phyloP scores from a whole-genome alignment of 2,329 filamentous ascomycete species.

The Sporothrix euskadiensis region DNA sequence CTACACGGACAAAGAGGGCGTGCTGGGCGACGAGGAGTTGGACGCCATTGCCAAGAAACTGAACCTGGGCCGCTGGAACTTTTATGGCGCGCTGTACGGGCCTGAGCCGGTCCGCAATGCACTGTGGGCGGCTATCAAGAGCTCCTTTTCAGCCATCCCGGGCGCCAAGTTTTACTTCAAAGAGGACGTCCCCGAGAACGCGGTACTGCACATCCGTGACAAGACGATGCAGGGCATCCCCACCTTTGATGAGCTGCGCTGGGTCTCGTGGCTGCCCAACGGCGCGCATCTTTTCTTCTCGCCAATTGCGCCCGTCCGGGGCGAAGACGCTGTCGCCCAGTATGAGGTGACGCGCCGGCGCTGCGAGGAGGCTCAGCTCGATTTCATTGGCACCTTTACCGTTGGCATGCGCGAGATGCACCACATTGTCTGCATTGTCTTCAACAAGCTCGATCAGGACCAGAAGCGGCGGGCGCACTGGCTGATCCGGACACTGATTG shows the following conservation, averaged over 20 bases:
- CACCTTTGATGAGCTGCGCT: constrained; percentile 43
- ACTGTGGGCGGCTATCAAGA: constrained; percentile 45
- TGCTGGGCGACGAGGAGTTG: constrained; percentile 39
- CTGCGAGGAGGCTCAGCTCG: constrained; percentile 48
- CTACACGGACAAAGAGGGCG: constrained; percentile 14
- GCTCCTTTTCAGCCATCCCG: constrained; percentile 44
- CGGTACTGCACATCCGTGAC: constrained; percentile 43
- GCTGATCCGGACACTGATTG: constrained; percentile 42
- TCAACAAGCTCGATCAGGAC: constrained; percentile 43
- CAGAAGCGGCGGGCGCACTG: constrained; percentile 36
- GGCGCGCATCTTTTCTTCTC: constrained; percentile 52
- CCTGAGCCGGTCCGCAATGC: constrained; percentile 36
- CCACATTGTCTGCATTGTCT: constrained; percentile 53
- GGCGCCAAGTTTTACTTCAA: constrained; percentile 48
- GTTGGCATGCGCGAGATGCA: constrained; percentile 57
- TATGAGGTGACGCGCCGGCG: constrained; percentile 45
- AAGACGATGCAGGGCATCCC: constrained; percentile 41
- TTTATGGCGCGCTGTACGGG: constrained; percentile 51
- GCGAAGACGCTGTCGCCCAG: constrained; percentile 48
- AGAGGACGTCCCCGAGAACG: constrained; percentile 42
- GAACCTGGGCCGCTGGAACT: constrained; percentile 50
- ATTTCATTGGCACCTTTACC: constrained; percentile 53
- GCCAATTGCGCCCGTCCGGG: constrained; percentile 52
- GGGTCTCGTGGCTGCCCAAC: constrained; percentile 54
- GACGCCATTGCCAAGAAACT: constrained; percentile 41